Evolutionary conservation across 2,329 filamentous ascomycete genomes (phyloP), one percentile per base, ranked within the genome.

Genomic region (Trichophyton equinum): DNA sequence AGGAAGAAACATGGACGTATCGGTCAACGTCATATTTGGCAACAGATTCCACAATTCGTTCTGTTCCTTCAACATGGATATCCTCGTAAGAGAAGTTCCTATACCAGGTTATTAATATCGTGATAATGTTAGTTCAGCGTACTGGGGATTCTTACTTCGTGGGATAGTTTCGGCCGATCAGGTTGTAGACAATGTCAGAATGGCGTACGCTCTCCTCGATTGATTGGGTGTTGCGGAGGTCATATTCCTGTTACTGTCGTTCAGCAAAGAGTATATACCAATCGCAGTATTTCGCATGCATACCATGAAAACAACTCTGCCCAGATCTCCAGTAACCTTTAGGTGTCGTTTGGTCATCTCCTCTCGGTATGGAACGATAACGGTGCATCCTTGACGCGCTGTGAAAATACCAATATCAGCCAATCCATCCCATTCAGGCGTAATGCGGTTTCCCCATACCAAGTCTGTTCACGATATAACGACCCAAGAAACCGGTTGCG

Each of bases 11-110:
- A 69, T 99, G 94, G 66, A 99, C 91, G 76, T 89, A 99, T 66
- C 94, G 86, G 77, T 99, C 94, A 67, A 96, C 85, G 70, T 99
- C 92, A 77, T 99, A 99, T 77, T 99, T 99, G 69, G 92, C 94
- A 59, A 91, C 90, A 59, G 94, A 91, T 72, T 96, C 90, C 58
- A 84, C 89, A 69, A 99, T 99, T 67, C 94, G 87, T 78, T 95
- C 88, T 18, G 88, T 87, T 64, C 92, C 91, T 74, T 96, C 91
- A 44, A 97, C 84, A 70, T 99, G 91, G 47, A 97, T 91, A 73
- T 97, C 92, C 68, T 89, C 87, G 63, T 96, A 81, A 61, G 87
- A 84, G 76, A 96, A 99, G 81, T 99, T 99, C 81, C 88, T 91
- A 64, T 3, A 44, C 61, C 46, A 22, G 22, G 4, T 27, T 53